Conservation (phyloP, 2,329 filamentous ascomycete species). For the Paracorniculantispora psalliotae region DNA sequence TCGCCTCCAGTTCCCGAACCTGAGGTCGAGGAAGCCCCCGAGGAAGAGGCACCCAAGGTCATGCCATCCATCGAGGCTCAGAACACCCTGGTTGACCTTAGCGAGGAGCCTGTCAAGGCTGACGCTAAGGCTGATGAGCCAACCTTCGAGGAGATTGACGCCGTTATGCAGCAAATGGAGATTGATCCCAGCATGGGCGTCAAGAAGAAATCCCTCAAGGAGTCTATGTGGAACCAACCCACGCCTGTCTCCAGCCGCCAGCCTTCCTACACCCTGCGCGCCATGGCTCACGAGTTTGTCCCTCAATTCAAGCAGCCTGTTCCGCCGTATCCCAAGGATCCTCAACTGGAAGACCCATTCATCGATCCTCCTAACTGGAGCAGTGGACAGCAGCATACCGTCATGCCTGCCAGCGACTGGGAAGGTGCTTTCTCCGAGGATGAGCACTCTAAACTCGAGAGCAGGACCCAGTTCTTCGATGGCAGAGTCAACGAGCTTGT, state of each 20-base stretch:
- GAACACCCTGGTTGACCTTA: slow-evolving; percentile 18
- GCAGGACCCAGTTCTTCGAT: slow-evolving; percentile 83
- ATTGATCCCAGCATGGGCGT: slow-evolving; percentile 69
- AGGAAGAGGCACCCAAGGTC: not conserved
- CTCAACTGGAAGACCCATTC: slow-evolving; percentile 57
- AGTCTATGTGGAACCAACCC: slow-evolving; percentile 42
- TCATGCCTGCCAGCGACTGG: slow-evolving; percentile 81
- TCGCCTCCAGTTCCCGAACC: slow-evolving; percentile 21
- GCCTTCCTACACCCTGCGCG: not conserved
- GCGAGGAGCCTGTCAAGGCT: slow-evolving; percentile 20
- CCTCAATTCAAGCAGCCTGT: slow-evolving; percentile 7
- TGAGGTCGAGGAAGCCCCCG: slow-evolving; percentile 10
- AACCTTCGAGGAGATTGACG: slow-evolving; percentile 82
- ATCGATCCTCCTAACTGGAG: slow-evolving; percentile 49
- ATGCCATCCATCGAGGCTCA: slow-evolving; percentile 14
- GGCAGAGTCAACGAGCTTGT: slow-evolving; percentile 84
- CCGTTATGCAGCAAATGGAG: slow-evolving; percentile 80
- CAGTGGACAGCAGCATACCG: slow-evolving; percentile 33
- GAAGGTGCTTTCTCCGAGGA: slow-evolving; percentile 77
- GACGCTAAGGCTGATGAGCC: slow-evolving; percentile 31
- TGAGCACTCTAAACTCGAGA: slow-evolving; percentile 77
- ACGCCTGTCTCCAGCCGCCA: slow-evolving; percentile 29
- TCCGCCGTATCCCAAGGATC: slow-evolving; percentile 14
- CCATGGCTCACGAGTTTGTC: slow-evolving; percentile 2
- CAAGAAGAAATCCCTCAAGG: slow-evolving; percentile 51